Conservation (phyloP, 129 eudicot genomes). For the Logfia minima region DNA sequence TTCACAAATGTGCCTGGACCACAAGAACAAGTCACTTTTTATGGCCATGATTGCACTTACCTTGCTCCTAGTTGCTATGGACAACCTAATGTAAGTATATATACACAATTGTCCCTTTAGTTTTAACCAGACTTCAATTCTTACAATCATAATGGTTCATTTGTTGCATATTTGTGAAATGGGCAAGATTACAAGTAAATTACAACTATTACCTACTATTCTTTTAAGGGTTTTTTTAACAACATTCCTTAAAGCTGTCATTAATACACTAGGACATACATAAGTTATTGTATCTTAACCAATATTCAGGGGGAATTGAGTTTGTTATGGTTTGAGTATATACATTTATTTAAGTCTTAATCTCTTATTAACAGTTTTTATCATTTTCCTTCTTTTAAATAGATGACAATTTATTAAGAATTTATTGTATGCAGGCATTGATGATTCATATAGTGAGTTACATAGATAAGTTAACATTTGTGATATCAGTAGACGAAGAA, state of each 20-base stretch:
- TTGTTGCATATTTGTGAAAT: no score
- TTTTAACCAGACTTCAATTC: background rate
- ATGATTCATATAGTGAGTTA: conserved; percentile 49
- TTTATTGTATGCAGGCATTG: conserved; percentile 34
- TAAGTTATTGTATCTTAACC: no score
- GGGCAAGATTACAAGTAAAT: no score
- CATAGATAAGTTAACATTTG: conserved; percentile 41
- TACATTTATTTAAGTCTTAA: no score
- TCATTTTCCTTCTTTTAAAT: background rate
- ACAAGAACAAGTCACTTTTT: conserved; percentile 43
- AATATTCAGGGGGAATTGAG: no score
- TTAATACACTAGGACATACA: no score
- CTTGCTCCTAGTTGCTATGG: conserved; percentile 53
- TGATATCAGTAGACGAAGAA: conserved; percentile 45
- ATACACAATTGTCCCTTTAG: no score
- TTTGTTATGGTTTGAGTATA: no score
- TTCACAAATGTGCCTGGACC: conserved; percentile 55
- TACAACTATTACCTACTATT: no score
- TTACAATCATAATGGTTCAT: background rate
- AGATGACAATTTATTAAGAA: background rate
- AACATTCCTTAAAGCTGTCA: no score
- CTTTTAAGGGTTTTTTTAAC: no score
- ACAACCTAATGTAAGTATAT: conserved; percentile 46
- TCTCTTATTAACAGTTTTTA: no score
- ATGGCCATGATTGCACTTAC: conserved; percentile 43